These are phyloP conservation scores for Quercus tomentella DNA, from an alignment of 331 rosid genomes.

Conservation along the genomic window DNA sequence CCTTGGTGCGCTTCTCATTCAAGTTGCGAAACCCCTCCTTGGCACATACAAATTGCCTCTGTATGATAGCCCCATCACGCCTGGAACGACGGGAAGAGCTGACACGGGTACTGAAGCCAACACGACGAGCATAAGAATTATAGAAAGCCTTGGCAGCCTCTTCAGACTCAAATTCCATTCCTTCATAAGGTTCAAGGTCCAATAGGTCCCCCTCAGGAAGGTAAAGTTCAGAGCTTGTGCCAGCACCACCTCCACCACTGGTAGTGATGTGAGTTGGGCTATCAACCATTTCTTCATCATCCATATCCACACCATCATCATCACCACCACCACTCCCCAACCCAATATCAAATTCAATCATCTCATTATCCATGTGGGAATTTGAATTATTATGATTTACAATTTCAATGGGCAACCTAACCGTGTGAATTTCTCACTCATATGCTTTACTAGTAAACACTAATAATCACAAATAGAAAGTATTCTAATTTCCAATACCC, in stretches of 20 bases:
- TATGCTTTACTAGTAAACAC: neutral
- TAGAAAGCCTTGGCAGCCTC: constrained; percentile 99
- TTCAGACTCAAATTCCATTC: constrained; percentile 98
- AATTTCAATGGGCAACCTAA: constrained; percentile 8
- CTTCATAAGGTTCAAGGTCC: constrained; percentile 93
- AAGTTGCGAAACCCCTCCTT: constrained; percentile 94
- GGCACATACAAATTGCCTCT: constrained; percentile 97
- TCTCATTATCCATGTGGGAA: constrained; percentile 64
- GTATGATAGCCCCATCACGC: constrained; percentile 96
- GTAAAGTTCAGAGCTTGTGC: constrained; percentile 55
- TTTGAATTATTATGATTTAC: neutral
- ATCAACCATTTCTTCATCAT: constrained; percentile 76
- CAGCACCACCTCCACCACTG: constrained; percentile 28
- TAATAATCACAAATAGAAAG: neutral
- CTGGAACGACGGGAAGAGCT: constrained; percentile 97
- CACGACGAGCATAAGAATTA: constrained; percentile 96
- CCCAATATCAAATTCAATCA: constrained; percentile 88
- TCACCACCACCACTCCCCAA: constrained; percentile 71
- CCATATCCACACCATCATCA: constrained; percentile 62
- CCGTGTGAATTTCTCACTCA: neutral
- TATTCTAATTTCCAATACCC: neutral
- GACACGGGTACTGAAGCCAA: constrained; percentile 97
- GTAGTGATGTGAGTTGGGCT: constrained; percentile 44
- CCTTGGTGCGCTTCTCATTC: constrained; percentile 99
- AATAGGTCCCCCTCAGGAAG: constrained; percentile 82